A percentile compares a stretch with the other conserved stretches of the same genome.
Evolutionary conservation across 306 rosid species (phyloP).

Genomic region (Lithocarpus polystachyus): DNA sequence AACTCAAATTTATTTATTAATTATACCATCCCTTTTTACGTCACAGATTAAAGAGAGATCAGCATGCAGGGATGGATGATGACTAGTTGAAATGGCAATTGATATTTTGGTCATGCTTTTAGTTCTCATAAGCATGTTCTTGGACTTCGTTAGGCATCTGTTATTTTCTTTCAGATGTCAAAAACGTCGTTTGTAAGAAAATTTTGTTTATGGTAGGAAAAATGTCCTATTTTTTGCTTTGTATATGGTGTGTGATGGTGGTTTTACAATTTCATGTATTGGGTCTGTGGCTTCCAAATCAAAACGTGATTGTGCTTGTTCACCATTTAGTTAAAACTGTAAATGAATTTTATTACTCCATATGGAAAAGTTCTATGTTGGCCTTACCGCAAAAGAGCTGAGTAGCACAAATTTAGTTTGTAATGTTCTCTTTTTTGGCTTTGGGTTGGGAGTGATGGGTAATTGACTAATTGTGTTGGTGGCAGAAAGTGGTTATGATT

Average conservation of each 20-base stretch:
- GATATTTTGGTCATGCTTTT: constrained; percentile 10
- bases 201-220: constrained; percentile 31
- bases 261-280: background rate
- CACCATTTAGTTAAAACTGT: background rate
- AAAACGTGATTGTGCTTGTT: background rate
- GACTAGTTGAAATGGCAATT: constrained; percentile 32
- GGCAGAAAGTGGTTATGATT: too few relatives aligned
- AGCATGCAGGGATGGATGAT: constrained; percentile 88
- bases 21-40: background rate
- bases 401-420: too few relatives aligned
- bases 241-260: constrained; percentile 18
- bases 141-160: constrained; percentile 22
- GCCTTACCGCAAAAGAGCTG: too few relatives aligned
- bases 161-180: constrained; percentile 17
- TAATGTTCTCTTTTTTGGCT: too few relatives aligned
- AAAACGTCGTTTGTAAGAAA: constrained; percentile 8
- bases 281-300: background rate
- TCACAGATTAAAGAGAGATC: constrained; percentile 69
- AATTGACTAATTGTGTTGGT: too few relatives aligned
- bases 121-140: constrained; percentile 15
- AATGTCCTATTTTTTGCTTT: constrained; percentile 3
- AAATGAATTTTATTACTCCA: too few relatives aligned
- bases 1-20: too few relatives aligned
- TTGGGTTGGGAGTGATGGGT: too few relatives aligned
- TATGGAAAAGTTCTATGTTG: too few relatives aligned